Percentiles rank a stretch among this genome's conserved stretches.
phyloP scores from a whole-genome alignment of 1,284 basidiomycete genomes.

The Cystobasidium slooffiae region DNA sequence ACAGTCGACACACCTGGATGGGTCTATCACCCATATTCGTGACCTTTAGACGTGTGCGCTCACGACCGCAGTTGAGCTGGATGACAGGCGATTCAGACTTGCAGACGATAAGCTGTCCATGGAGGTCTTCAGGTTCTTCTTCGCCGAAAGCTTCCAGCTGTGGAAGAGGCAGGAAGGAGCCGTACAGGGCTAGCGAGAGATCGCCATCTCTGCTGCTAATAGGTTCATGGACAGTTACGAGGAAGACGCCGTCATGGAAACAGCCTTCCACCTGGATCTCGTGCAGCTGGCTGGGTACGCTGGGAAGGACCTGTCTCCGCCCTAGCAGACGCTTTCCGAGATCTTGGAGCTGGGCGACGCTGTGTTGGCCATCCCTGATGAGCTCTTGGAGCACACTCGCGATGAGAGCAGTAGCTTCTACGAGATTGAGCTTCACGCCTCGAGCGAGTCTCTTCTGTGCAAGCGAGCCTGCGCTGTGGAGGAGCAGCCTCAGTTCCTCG shows the following conservation, averaged over 20 bases:
- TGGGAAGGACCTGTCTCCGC: conserved; percentile 83
- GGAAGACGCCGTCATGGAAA: conserved; percentile 83
- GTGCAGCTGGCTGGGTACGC: conserved; percentile 59
- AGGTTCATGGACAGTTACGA: conserved; percentile 92
- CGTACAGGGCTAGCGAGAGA: conserved; percentile 80
- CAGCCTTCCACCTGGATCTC: conserved; percentile 93
- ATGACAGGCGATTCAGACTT: conserved; percentile 66
- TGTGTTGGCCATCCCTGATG: conserved; percentile 89
- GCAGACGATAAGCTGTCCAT: conserved; percentile 63
- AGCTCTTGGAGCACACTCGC: conserved; percentile 88
- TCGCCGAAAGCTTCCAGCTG: conserved; percentile 68
- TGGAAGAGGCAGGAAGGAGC: conserved; percentile 87
- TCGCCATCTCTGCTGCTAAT: conserved; percentile 82
- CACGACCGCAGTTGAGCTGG: conserved; percentile 72
- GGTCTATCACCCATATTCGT: conserved; percentile 94
- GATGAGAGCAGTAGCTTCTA: conserved; percentile 88
- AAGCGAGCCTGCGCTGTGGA: conserved; percentile 73
- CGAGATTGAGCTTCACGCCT: conserved; percentile 80
- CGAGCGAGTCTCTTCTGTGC: conserved; percentile 94
- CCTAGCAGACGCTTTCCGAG: conserved; percentile 83
- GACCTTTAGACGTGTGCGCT: conserved; percentile 73
- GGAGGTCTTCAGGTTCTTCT: conserved; percentile 45
- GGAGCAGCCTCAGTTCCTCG: conserved; percentile 57
- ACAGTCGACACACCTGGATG: conserved; percentile 68
- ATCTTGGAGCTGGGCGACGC: conserved; percentile 88